Conservation (phyloP, 495 filamentous ascomycete species). For the Lepraria neglecta region DNA sequence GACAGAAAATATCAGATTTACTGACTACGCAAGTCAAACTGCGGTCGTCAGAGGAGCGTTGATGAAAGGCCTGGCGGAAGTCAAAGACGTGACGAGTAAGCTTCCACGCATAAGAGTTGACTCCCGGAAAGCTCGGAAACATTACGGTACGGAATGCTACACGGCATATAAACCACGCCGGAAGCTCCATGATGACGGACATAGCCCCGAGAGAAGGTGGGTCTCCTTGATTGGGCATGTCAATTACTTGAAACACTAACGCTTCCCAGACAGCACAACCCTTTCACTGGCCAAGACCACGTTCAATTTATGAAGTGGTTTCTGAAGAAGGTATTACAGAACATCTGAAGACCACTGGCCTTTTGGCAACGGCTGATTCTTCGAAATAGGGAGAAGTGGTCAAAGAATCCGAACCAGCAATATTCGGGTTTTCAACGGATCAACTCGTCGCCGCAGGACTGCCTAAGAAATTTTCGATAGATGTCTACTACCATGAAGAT, state of each 20-base stretch:
- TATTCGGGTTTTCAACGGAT: slow-evolving; percentile 8
- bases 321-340: slow-evolving; percentile 22
- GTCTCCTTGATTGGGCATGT: slow-evolving; percentile 1
- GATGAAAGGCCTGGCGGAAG: slow-evolving; percentile 11
- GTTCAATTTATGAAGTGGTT: slow-evolving; percentile 28
- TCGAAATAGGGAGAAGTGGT: slow-evolving; percentile 23
- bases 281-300: slow-evolving; percentile 9
- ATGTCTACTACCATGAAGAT: not conserved
- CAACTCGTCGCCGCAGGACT: slow-evolving; percentile 7
- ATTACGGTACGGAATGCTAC: slow-evolving; percentile 7
- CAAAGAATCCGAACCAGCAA: slow-evolving; percentile 21
- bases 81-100: slow-evolving; percentile 4
- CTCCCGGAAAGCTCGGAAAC: not conserved
- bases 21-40: not conserved
- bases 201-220: slow-evolving; percentile 2
- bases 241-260: slow-evolving; percentile 23
- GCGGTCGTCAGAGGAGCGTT: slow-evolving; percentile 6
- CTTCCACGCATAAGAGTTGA: slow-evolving; percentile 5
- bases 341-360: not conserved
- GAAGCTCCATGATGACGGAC: not conserved
- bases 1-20: not conserved
- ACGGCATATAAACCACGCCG: not conserved
- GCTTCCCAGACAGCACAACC: not conserved
- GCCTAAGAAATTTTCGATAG: not conserved
- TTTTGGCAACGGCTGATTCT: not conserved